A percentile compares a stretch with the other conserved stretches of the same genome.
These are phyloP conservation scores for Cichorium intybus DNA, from an alignment of 140 eudicot genomes.

Conservation along the genomic window DNA sequence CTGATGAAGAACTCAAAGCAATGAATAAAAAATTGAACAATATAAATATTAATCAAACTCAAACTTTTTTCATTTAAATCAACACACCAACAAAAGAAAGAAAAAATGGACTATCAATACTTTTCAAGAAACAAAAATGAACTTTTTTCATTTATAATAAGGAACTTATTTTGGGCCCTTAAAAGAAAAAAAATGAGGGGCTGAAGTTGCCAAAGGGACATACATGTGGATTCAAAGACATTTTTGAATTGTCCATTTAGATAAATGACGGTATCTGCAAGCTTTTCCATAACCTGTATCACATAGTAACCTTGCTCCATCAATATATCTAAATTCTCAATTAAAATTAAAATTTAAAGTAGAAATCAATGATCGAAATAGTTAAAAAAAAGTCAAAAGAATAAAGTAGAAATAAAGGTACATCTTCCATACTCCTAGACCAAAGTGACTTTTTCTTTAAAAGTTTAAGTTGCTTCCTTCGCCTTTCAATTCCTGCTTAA, in stretches of 20 bases:
- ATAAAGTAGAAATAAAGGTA: conserved; percentile 24
- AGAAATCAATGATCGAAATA: conserved; percentile 3
- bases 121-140: background rate
- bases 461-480: conserved; percentile 60
- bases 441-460: conserved; percentile 83
- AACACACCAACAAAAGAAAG: too few relatives aligned
- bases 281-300: conserved; percentile 86
- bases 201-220: background rate
- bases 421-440: conserved; percentile 96
- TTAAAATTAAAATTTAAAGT: background rate
- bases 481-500: conserved; percentile 54
- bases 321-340: too few relatives aligned
- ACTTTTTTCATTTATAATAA: too few relatives aligned
- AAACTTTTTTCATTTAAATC: too few relatives aligned
- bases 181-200: conserved; percentile 11
- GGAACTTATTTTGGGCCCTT: too few relatives aligned
- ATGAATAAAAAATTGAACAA: conserved; percentile 8
- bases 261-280: conserved; percentile 66
- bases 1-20: conserved; percentile 33
- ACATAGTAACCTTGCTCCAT: too few relatives aligned
- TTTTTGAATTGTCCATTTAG: conserved; percentile 50
- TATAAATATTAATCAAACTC: background rate
- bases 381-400: conserved; percentile 3
- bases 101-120: background rate
- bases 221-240: conserved; percentile 65